Conservation (phyloP, 371 early-diverging fungal species). For the Haplosporangium sp. region DNA sequence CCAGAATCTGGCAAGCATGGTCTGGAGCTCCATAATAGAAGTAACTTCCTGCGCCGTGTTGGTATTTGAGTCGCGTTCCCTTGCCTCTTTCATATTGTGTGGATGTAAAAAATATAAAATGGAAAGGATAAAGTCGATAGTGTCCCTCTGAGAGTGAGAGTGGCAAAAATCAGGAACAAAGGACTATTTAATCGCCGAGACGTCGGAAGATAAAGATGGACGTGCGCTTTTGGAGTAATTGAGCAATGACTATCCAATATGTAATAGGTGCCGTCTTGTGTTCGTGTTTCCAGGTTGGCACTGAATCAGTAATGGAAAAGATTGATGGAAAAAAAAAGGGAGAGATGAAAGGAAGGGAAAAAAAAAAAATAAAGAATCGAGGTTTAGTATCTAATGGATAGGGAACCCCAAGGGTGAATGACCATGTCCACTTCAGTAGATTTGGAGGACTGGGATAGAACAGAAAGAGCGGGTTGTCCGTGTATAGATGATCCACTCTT, state of each 20-base stretch:
- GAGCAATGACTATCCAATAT: background rate
- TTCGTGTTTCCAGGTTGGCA: background rate
- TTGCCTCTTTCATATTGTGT: constrained; percentile 29
- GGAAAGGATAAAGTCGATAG: background rate
- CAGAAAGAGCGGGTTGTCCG: background rate
- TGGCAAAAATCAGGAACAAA: constrained; percentile 3
- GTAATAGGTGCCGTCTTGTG: background rate
- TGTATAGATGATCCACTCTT: constrained; percentile 2
- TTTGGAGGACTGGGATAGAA: constrained; percentile 1
- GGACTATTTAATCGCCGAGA: constrained; percentile 1
- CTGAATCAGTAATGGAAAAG: background rate
- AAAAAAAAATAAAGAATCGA: background rate
- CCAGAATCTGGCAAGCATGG: constrained; percentile 53
- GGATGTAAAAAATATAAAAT: background rate
- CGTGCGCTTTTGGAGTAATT: background rate
- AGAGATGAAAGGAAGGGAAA: background rate
- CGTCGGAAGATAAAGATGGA: constrained; percentile 1
- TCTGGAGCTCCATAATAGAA: constrained; percentile 46
- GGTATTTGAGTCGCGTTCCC: constrained; percentile 32
- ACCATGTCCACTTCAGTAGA: background rate
- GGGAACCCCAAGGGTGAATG: constrained; percentile 5
- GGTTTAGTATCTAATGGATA: constrained; percentile 6
- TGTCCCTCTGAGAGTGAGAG: background rate
- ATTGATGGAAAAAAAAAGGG: background rate
- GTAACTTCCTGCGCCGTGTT: constrained; percentile 44